A percentile compares a stretch with the other conserved stretches of the same genome.
Conservation (phyloP, 805 yeast genomes). For the Candida ortonii region DNA sequence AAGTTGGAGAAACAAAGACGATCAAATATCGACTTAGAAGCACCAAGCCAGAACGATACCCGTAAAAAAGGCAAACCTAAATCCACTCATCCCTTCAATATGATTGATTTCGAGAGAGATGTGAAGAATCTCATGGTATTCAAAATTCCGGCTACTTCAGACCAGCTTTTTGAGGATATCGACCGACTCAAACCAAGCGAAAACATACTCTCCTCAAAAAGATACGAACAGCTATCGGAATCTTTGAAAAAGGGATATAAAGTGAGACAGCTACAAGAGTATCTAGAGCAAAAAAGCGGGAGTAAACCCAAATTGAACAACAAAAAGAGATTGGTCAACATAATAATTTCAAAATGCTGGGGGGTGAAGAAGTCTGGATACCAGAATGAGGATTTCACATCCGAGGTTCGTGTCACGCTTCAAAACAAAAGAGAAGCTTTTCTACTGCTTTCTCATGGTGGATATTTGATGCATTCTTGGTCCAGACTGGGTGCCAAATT, state of each 20-base stretch:
- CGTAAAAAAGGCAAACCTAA: neutral
- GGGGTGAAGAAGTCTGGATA: constrained; percentile 17
- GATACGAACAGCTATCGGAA: constrained; percentile 20
- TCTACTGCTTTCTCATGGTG: constrained; percentile 31
- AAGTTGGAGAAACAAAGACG: constrained; percentile 1
- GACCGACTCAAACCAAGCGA: constrained; percentile 29
- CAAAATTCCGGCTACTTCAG: constrained; percentile 22
- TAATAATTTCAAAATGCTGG: constrained; percentile 28
- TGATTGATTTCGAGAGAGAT: constrained; percentile 30
- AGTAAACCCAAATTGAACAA: constrained; percentile 9
- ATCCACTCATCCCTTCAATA: constrained; percentile 14
- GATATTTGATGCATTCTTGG: constrained; percentile 34
- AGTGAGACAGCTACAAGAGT: constrained; percentile 24
- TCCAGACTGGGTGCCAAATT: constrained; percentile 35
- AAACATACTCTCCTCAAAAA: constrained; percentile 18
- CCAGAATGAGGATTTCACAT: constrained; percentile 15
- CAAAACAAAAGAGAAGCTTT: constrained; percentile 31
- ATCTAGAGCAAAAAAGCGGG: constrained; percentile 12
- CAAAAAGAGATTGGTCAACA: constrained; percentile 22
- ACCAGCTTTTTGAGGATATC: constrained; percentile 25
- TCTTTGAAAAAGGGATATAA: constrained; percentile 22
- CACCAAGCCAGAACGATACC: neutral
- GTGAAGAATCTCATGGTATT: constrained; percentile 30
- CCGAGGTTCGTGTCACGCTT: constrained; percentile 26
- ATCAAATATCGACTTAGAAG: constrained; percentile 4